phyloP scores from a whole-genome alignment of 345 rosid genomes.

The Eucalyptus dawsonii region DNA sequence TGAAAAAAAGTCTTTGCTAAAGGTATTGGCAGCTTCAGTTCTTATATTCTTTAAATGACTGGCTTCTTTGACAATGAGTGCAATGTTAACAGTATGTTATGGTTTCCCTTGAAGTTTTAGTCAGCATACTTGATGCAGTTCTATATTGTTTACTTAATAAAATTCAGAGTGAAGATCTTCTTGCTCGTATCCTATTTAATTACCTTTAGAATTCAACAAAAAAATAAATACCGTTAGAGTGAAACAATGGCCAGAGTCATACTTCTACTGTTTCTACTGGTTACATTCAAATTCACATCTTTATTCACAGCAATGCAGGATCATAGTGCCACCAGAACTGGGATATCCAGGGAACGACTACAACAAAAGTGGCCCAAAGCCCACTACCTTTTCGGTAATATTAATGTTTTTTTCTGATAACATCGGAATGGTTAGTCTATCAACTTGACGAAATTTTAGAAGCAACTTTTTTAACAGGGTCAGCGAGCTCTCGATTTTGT shows the following conservation, averaged over 20 bases:
- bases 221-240: not conserved
- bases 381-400: slow-evolving; percentile 81
- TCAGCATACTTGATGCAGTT: not conserved
- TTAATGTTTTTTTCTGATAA: not conserved
- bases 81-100: not conserved
- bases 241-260: not conserved
- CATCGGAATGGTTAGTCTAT: not conserved
- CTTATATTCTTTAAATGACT: not conserved
- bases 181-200: not conserved
- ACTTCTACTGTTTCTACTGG: not conserved
- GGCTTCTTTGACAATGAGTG: not conserved
- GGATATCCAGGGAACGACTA: slow-evolving; percentile 90
- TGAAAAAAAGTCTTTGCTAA: not conserved
- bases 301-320: slow-evolving; percentile 60
- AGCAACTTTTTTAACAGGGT: slow-evolving; percentile 32
- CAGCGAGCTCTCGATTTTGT: slow-evolving; percentile 96
- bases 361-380: slow-evolving; percentile 75
- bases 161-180: not conserved
- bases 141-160: not conserved
- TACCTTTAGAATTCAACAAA: not conserved
- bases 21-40: not conserved
- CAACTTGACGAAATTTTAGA: not conserved
- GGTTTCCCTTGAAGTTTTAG: not conserved
- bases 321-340: slow-evolving; percentile 87
- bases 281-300: not conserved